Evolutionary conservation across 2,329 filamentous ascomycete species (phyloP).

Genomic region (Trichoderma sp.): DNA sequence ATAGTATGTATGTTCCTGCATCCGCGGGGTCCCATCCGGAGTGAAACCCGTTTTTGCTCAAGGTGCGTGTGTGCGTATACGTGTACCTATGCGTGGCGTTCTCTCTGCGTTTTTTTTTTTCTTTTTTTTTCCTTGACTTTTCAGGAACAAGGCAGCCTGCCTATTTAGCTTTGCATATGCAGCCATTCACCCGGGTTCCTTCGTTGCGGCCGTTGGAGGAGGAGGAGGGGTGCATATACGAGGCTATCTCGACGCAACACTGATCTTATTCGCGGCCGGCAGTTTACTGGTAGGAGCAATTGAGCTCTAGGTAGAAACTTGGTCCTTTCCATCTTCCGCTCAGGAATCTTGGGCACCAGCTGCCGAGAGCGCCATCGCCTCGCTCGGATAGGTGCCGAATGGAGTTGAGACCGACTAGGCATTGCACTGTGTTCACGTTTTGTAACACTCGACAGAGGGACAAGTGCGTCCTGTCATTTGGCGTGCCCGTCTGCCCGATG

Average conservation of each 20-base stretch:
- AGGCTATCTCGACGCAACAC: background rate
- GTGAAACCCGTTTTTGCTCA: background rate
- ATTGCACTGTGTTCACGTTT: background rate
- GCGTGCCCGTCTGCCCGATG: background rate
- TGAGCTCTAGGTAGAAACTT: background rate
- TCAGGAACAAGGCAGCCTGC: background rate
- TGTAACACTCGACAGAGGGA: background rate
- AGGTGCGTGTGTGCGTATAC: background rate
- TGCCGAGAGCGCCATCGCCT: background rate
- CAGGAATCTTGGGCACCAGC: background rate
- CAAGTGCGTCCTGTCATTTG: slow-evolving; percentile 1
- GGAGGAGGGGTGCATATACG: slow-evolving; percentile 17
- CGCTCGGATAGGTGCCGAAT: background rate
- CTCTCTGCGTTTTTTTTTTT: too few relatives aligned
- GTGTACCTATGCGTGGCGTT: background rate
- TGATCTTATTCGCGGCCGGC: background rate
- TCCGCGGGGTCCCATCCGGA: slow-evolving; percentile 5
- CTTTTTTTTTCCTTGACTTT: background rate
- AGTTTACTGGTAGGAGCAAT: background rate
- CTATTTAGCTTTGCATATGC: slow-evolving; percentile 9
- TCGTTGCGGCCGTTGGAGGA: background rate
- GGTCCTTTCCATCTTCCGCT: background rate
- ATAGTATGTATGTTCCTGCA: slow-evolving; percentile 2
- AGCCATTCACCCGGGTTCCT: background rate
- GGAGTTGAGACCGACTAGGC: too few relatives aligned